Base-by-base conservation (phyloP, 208 protist species). In the Balamuthia mandrillaris region DNA sequence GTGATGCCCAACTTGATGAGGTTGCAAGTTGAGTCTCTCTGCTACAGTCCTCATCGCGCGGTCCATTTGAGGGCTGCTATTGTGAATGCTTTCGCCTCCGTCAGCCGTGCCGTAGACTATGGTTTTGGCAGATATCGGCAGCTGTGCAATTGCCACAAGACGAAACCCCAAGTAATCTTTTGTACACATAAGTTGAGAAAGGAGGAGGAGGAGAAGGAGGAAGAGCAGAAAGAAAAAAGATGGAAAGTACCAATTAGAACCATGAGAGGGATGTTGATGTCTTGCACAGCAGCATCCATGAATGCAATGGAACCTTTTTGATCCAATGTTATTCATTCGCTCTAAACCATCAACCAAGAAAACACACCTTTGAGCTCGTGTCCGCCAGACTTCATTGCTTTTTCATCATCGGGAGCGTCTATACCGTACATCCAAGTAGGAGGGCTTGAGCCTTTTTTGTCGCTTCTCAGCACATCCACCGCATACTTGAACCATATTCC, bases 401-500 rank as follows among this genome's bases (percentile, higher is more conserved):
- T 81, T 24, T 81, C 74, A 24, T 81, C 74, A 35, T 52, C 24
- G 3, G 51, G 45, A 31, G 58, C 47, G 33, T 47, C 63, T 14
- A 33, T 39, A 21, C 74, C 51, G 74, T 81, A 77, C 68, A 77
- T 77, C 21, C 56, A 77, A 14, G 39, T 29, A 24, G n/a, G n/a
- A n/a, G n/a, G n/a, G n/a, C n/a, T n/a, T n/a, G n/a, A n/a, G n/a
- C n/a, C n/a, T n/a, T n/a, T n/a, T n/a, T n/a, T n/a, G n/a, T n/a
- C n/a, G n/a, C n/a, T n/a, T n/a, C n/a, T n/a, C n/a, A n/a, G n/a
- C n/a, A n/a, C n/a, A n/a, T n/a, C n/a, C n/a, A n/a, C n/a, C 12
- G 85, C 39, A 81, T 88, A 85, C 54, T 91, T 91, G 54, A 89
- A 91, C 0, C 88, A 29, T 18, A 91, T 91, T 31, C 79, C 63